A percentile compares a stretch with the other conserved stretches of the same genome.
Conservation (phyloP, 371 early-diverging fungal genomes). For the Mucor plumbeus region DNA sequence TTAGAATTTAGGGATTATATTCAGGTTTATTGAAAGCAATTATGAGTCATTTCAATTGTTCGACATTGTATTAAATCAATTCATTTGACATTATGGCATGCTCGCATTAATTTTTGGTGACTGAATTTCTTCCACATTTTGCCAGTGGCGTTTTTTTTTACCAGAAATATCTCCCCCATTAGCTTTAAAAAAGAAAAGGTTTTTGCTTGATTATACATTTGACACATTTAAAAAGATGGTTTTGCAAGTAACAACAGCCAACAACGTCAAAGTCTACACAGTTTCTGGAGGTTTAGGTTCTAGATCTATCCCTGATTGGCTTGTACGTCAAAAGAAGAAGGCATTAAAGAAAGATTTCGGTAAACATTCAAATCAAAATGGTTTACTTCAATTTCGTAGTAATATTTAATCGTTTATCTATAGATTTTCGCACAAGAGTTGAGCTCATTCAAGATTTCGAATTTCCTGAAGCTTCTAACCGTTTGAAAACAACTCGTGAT, state of each 20-base stretch:
- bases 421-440: slow-evolving; percentile 88
- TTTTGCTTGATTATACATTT: slow-evolving; percentile 11
- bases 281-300: slow-evolving; percentile 85
- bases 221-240: slow-evolving; percentile 57
- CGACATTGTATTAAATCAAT: too few species aligned
- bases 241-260: slow-evolving; percentile 78
- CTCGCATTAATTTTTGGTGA: slow-evolving; percentile 18
- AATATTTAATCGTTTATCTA: neutral
- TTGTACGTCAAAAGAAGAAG: slow-evolving; percentile 83
- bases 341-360: slow-evolving; percentile 89
- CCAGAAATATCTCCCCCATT: neutral
- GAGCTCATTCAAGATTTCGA: slow-evolving; percentile 98
- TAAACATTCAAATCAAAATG: slow-evolving; percentile 29
- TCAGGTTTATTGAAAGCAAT: too few species aligned
- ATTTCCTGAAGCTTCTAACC: slow-evolving; percentile 95
- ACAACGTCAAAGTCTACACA: slow-evolving; percentile 92
- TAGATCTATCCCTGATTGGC: slow-evolving; percentile 94
- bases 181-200: neutral
- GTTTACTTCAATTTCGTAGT: neutral
- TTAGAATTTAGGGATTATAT: too few species aligned
- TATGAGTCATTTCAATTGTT: too few species aligned
- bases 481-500: slow-evolving; percentile 86
- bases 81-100: too few species aligned
- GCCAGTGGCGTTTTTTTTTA: neutral
- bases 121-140: slow-evolving; percentile 22